phyloP scores from a whole-genome alignment of 768 basidiomycete species.

The Kwoniella dejecticola region DNA sequence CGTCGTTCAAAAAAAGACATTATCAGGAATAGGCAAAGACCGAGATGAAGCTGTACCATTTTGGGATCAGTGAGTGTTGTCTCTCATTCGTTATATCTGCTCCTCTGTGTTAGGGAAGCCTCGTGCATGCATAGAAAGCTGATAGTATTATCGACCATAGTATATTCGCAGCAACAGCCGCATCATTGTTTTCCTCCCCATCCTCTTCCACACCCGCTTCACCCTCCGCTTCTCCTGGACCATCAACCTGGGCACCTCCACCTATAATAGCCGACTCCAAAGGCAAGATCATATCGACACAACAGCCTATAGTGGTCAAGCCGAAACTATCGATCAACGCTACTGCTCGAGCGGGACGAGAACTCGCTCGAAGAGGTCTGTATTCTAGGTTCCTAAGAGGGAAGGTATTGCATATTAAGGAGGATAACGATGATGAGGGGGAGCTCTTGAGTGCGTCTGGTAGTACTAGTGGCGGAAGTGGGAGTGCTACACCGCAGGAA shows the following conservation, averaged over 20 bases:
- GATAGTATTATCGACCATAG: conserved; percentile 56
- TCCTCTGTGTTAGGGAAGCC: no score
- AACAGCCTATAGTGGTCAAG: conserved; percentile 1
- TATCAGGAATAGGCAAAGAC: conserved; percentile 87
- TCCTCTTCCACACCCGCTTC: conserved; percentile 65
- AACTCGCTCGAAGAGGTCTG: conserved; percentile 71
- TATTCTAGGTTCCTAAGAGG: conserved; percentile 84
- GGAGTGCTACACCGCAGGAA: neutral
- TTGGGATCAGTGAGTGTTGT: conserved; percentile 85
- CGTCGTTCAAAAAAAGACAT: conserved; percentile 77
- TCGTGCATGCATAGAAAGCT: neutral
- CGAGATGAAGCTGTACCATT: conserved; percentile 94
- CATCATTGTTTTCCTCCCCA: conserved; percentile 68
- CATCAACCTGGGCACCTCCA: conserved; percentile 62
- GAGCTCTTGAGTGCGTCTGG: conserved; percentile 40
- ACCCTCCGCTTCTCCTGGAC: conserved; percentile 64
- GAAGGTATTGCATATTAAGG: conserved; percentile 45
- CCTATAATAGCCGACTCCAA: conserved; percentile 13
- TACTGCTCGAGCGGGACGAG: conserved; percentile 65
- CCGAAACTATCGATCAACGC: conserved; percentile 56
- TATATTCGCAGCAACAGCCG: conserved; percentile 78
- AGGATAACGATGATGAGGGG: conserved; percentile 41
- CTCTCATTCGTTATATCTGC: neutral
- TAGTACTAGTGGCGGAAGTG: neutral
- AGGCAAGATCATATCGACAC: conserved; percentile 4